Percentiles rank a stretch among this genome's conserved stretches.
These are phyloP conservation scores for Funneliformis geosporum DNA, from an alignment of 192 early-diverging fungal genomes.

Conservation along the genomic window DNA sequence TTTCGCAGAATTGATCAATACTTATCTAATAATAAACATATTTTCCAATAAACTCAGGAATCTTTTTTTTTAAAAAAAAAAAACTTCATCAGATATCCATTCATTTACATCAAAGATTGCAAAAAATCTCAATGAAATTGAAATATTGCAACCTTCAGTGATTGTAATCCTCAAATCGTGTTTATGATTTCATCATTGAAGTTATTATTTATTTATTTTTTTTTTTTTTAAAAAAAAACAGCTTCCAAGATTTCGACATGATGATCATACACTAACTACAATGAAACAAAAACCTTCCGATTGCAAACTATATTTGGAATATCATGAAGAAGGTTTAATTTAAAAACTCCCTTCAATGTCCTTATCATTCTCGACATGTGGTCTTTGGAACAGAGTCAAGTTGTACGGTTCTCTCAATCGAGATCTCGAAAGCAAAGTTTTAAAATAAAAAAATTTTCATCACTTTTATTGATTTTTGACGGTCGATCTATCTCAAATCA, in stretches of 20 bases:
- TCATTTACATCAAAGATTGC: neutral
- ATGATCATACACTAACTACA: neutral
- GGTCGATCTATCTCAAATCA: too few species aligned
- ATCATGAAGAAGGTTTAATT: neutral
- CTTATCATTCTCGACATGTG: neutral
- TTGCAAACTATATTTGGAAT: neutral
- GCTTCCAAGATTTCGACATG: neutral
- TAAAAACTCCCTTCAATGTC: neutral
- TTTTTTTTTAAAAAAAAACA: too few species aligned
- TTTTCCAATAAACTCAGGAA: too few species aligned
- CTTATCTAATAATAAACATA: too few species aligned
- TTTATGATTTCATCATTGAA: neutral
- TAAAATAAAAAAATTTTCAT: neutral
- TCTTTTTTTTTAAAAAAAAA: neutral
- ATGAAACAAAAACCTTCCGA: neutral
- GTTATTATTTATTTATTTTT: neutral
- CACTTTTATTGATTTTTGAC: too few species aligned
- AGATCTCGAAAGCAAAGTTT: neutral
- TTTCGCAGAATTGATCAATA: too few species aligned
- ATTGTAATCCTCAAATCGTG: neutral
- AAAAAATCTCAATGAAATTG: too few species aligned
- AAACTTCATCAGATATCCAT: conserved; percentile 1
- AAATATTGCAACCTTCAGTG: neutral
- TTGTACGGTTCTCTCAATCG: neutral
- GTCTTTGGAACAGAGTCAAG: neutral